phyloP scores from a whole-genome alignment of 2,329 filamentous ascomycete genomes.

The Trichoderma sp. region DNA sequence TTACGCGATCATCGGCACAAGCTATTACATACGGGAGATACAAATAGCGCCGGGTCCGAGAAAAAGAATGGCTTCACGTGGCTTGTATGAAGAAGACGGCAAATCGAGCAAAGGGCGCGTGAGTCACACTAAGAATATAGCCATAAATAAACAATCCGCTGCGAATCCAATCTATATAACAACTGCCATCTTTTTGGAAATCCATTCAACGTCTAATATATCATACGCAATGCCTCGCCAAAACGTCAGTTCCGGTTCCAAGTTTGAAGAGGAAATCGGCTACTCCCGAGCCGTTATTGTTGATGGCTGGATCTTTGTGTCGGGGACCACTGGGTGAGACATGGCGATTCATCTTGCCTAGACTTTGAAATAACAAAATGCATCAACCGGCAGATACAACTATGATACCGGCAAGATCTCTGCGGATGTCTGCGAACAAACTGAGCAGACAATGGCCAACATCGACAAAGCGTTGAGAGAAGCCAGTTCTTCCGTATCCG shows the following conservation, averaged over 20 bases:
- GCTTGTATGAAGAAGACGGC: background rate
- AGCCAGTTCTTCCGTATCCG: conserved; percentile 46
- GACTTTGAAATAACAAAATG: background rate
- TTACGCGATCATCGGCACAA: background rate
- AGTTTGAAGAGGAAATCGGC: conserved; percentile 55
- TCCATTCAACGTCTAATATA: background rate
- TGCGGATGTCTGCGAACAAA: conserved; percentile 47
- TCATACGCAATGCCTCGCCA: conserved; percentile 37
- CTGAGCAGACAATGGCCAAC: conserved; percentile 53
- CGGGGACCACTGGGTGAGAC: conserved; percentile 56
- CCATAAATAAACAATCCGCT: background rate
- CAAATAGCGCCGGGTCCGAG: background rate
- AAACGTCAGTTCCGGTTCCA: conserved; percentile 52
- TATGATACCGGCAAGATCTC: conserved; percentile 51
- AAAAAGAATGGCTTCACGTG: background rate
- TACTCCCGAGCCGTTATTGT: conserved; percentile 57
- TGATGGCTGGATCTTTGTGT: conserved; percentile 55
- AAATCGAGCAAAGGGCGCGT: conserved; percentile 6
- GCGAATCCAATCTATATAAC: background rate
- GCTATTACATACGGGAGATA: background rate
- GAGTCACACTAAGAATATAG: background rate
- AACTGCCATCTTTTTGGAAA: background rate
- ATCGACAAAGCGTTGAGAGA: conserved; percentile 48
- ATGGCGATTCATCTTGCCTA: background rate
- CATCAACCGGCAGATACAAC: conserved; percentile 47